phyloP scores from a whole-genome alignment of 306 rosid genomes.

The Cicer yamashitae region DNA sequence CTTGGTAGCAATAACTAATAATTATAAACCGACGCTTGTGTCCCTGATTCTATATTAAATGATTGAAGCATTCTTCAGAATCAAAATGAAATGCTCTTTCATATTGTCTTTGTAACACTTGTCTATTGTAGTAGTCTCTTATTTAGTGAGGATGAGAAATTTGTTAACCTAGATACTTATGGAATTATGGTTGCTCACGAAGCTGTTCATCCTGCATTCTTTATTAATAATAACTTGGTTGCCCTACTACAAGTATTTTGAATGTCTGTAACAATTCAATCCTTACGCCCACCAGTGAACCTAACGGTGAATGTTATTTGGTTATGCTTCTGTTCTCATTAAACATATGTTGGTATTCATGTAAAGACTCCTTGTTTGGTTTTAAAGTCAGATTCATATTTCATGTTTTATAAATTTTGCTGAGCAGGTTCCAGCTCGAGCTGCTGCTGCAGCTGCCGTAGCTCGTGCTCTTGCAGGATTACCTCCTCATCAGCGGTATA shows the following conservation, averaged over 20 bases:
- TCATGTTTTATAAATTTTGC: slow-evolving; percentile 47
- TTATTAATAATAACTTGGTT: neutral
- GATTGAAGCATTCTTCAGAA: slow-evolving; percentile 19
- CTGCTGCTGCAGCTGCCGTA: slow-evolving; percentile 95
- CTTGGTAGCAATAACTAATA: slow-evolving; percentile 8
- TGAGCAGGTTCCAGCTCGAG: slow-evolving; percentile 93
- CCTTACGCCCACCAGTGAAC: slow-evolving; percentile 22
- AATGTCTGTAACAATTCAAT: slow-evolving; percentile 17
- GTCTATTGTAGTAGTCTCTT: slow-evolving; percentile 13
- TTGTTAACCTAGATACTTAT: slow-evolving; percentile 14
- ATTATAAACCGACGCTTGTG: slow-evolving; percentile 21
- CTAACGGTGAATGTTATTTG: slow-evolving; percentile 21
- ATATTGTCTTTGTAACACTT: slow-evolving; percentile 14
- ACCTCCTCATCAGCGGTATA: slow-evolving; percentile 91
- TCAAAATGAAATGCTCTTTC: slow-evolving; percentile 19
- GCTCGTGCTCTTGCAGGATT: slow-evolving; percentile 98
- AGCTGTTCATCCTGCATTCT: slow-evolving; percentile 24
- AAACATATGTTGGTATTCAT: slow-evolving; percentile 18
- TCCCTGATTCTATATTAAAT: slow-evolving; percentile 14
- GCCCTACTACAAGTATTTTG: slow-evolving; percentile 4
- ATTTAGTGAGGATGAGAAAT: slow-evolving; percentile 21
- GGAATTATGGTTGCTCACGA: neutral
- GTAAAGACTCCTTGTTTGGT: slow-evolving; percentile 17
- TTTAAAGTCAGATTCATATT: slow-evolving; percentile 28
- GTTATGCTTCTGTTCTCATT: slow-evolving; percentile 21